Evolutionary conservation across 495 filamentous ascomycete species (phyloP).

Genomic region (Tuber microsphaerosporum): DNA sequence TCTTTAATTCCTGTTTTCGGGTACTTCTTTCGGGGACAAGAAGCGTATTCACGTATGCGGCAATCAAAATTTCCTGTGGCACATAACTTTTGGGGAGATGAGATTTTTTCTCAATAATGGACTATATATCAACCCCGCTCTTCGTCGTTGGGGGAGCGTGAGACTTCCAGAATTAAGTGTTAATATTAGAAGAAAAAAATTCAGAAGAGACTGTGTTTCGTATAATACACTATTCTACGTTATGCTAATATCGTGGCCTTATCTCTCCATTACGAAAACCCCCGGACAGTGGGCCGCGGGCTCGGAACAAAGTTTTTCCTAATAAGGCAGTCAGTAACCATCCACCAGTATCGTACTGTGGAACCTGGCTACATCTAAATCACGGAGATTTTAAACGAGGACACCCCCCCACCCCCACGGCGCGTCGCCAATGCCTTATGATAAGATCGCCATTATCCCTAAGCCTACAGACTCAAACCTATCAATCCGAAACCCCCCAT

Average conservation of each 20-base stretch:
- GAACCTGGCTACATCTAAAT: not conserved
- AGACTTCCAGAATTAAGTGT: not conserved
- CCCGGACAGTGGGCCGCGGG: not conserved
- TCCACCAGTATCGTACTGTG: not conserved
- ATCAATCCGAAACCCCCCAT: not conserved
- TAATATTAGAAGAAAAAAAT: not conserved
- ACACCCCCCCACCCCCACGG: not conserved
- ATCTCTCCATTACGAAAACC: not conserved
- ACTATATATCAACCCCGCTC: not conserved
- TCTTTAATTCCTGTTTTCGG: too few species aligned
- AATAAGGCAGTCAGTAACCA: not conserved
- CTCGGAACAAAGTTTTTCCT: slow-evolving; percentile 1
- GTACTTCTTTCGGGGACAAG: too few species aligned
- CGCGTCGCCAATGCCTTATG: not conserved
- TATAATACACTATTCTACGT: not conserved
- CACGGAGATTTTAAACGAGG: not conserved
- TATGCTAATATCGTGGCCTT: not conserved
- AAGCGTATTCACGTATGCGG: not conserved
- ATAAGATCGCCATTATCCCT: not conserved
- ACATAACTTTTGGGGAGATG: not conserved
- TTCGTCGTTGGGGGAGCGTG: too few species aligned
- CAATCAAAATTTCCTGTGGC: not conserved
- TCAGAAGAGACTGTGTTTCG: not conserved
- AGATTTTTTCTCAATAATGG: not conserved
- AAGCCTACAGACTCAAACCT: not conserved